phyloP scores from a whole-genome alignment of 305 asterid species.

The Fraxinus baroniana region DNA sequence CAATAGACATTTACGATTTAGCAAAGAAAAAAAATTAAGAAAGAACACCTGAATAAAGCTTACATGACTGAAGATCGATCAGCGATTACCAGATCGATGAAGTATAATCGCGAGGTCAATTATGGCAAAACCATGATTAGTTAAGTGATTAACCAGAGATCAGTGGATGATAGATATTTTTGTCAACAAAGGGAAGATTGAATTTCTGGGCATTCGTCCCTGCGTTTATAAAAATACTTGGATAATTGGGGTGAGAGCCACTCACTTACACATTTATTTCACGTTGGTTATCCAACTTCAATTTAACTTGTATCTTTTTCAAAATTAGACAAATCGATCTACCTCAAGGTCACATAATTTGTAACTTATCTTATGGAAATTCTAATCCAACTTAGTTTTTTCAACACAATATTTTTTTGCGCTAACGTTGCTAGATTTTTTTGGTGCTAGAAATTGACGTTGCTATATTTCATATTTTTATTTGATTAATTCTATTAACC shows the following conservation, averaged over 20 bases:
- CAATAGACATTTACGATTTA: neutral
- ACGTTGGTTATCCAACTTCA: neutral
- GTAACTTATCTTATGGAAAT: neutral
- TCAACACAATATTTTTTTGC: neutral
- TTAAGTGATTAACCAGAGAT: slow-evolving; percentile 15
- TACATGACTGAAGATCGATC: slow-evolving; percentile 21
- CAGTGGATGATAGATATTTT: neutral
- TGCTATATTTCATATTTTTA: neutral
- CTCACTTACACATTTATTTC: neutral
- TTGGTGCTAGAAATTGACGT: neutral
- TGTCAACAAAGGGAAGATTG: slow-evolving; percentile 15
- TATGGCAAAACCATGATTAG: slow-evolving; percentile 4
- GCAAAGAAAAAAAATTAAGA: neutral
- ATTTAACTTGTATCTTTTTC: neutral
- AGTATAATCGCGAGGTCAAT: slow-evolving; percentile 17
- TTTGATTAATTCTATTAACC: neutral
- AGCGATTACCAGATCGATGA: slow-evolving; percentile 4
- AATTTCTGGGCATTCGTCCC: slow-evolving; percentile 21
- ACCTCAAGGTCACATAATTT: neutral
- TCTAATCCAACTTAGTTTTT: neutral
- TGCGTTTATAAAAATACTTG: slow-evolving; percentile 4
- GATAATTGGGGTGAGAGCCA: slow-evolving; percentile 3
- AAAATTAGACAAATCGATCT: neutral
- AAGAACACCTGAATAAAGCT: neutral
- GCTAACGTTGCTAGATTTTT: neutral